Base-by-base conservation (phyloP, 768 basidiomycete genomes). In the Pleurotus pulmonarius region DNA sequence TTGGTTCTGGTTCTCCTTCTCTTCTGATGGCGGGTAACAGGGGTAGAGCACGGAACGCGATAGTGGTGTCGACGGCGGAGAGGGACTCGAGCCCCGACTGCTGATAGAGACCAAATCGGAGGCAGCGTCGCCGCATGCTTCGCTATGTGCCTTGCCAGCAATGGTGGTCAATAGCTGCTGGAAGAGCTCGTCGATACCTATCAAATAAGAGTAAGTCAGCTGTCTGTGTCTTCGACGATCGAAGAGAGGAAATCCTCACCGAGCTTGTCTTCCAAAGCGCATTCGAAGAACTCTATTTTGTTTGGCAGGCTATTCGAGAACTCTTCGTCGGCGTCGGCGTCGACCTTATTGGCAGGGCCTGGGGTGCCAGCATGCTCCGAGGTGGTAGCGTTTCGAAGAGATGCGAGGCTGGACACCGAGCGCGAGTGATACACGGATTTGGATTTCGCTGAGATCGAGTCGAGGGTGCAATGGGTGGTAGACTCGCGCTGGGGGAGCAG, bases 271-370 rank as follows among this genome's bases (percentile, higher is more conserved):
- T 39, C 11, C 25, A 52, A 41, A 5, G n/a, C 15, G n/a, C 51
- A 52, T 40, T 52, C 51, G 38, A 52, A 40, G 51, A 52, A 52
- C 24, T 40, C 51, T 11, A 52, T 39, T 24, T 25, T 52, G 24
- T 52, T 52, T 11, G 51, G 51, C 16, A 52, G 38, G 38, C 51
- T 40, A 22, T 52, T 38, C 51, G 37, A 39, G 29, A 34, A 34
- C 37, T 52, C 39, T 24, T 52, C 51, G 40, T 39, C 51, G n/a
- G 38, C 51, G 5, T 13, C 38, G 9, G 15, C 37, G 6, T 22
- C 37, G 13, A 7, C 25, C 16, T 18, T 37, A 37, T 16, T 11
- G 7, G 8, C 11, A 34, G 29, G 29, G 29, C 29, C 29, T 34
- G 29, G 29, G 29, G 29, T 34, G 8, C 29, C 11, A 11, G 9